Evolutionary conservation across 2,329 filamentous ascomycete species (phyloP).

Genomic region (Seiridium unicorne): DNA sequence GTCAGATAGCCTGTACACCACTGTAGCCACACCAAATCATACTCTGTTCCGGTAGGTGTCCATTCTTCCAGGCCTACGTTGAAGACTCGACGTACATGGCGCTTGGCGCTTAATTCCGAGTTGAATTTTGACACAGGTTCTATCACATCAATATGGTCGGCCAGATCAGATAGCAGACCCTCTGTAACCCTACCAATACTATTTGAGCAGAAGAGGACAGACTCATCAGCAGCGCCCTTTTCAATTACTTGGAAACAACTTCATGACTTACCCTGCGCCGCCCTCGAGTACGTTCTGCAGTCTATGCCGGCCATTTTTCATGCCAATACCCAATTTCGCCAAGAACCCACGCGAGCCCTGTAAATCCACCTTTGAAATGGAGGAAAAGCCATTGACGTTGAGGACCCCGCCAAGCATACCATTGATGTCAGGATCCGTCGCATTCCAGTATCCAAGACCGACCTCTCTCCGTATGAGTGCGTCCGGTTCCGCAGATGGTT

Average conservation of each 20-base stretch:
- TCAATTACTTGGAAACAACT: background rate
- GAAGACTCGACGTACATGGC: conserved; percentile 63
- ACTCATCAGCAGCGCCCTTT: too few relatives aligned
- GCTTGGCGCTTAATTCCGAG: conserved; percentile 50
- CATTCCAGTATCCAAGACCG: conserved; percentile 46
- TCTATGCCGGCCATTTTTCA: conserved; percentile 27
- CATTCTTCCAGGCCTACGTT: conserved; percentile 75
- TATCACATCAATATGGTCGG: conserved; percentile 67
- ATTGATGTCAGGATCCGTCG: conserved; percentile 45
- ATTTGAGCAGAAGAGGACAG: background rate
- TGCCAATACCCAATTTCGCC: conserved; percentile 59
- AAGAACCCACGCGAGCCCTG: conserved; percentile 70
- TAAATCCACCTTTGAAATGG: conserved; percentile 69
- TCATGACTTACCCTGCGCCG: conserved; percentile 37
- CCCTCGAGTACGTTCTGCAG: conserved; percentile 34
- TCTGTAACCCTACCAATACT: conserved; percentile 83
- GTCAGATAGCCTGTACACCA: conserved; percentile 87
- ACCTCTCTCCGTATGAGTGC: conserved; percentile 15
- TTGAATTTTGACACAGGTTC: conserved; percentile 83
- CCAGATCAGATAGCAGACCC: conserved; percentile 68
- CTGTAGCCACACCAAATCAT: conserved; percentile 86
- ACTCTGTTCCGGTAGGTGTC: conserved; percentile 50
- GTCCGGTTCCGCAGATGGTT: too few relatives aligned
- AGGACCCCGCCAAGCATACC: conserved; percentile 71
- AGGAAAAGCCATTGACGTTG: conserved; percentile 40